Base-by-base conservation (phyloP, 768 basidiomycete species). In the Hemileccinum rubropunctum region DNA sequence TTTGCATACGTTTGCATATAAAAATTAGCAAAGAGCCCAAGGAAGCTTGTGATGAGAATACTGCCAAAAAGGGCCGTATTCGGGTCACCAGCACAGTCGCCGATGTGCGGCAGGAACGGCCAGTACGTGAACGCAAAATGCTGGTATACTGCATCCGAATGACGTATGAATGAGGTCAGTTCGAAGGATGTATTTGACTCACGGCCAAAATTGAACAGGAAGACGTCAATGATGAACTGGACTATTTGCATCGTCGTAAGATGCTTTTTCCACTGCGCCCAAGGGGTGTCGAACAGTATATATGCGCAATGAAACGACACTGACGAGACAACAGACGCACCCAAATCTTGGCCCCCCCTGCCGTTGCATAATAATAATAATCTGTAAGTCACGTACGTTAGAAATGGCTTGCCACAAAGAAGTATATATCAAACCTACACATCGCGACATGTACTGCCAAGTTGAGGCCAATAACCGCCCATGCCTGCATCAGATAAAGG, bases 311-410 rank as follows among this genome's bases (percentile, higher is more conserved):
- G 14, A 36, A 30, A 42, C 17, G 11, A 36, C 6, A 15, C 23
- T 6, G 6, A 23, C 23, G n/a, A n/a, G 10, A 12, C 11, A 27
- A 12, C 36, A 3, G 20, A 53, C 52, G 36, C 32, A 64, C 64
- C 64, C 64, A 64, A 7, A 51, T 20, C 43, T 53, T 66, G 18
- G 51, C 34, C 6, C 64, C 63, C 13, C 93, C 93, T 47, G 95
- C 92, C 33, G 92, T 90, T n/a, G 91, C 91, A 67, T 86, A 97
- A 74, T 98, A 98, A 72, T 98, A 98, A 73, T 97, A 98, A 76
- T 98, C 92, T 94, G 63, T 9, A 45, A 26, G 11, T n/a, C 42
- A 27, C 11, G 17, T 3, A 52, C 33, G 35, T 47, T n/a, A 41
- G 28, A 35, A 27, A 32, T 28, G 13, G 28, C 21, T 37, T 33